These are phyloP conservation scores for Ophiognomonia clavigignenti-juglandacearum DNA, from an alignment of 2,329 filamentous ascomycete genomes.

Conservation along the genomic window DNA sequence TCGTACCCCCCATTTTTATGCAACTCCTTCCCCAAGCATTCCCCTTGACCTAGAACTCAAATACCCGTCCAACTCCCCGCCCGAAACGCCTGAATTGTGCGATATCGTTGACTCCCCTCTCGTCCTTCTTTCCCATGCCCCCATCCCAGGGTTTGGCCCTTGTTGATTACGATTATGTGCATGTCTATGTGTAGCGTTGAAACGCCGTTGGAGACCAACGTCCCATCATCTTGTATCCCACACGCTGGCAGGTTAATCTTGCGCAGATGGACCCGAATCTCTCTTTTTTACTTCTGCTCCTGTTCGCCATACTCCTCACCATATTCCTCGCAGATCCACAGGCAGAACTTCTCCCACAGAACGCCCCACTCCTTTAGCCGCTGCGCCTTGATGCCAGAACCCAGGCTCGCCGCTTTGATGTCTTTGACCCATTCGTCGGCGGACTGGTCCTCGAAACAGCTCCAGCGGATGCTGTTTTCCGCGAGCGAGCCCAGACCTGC, in stretches of 20 bases:
- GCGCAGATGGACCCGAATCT: neutral
- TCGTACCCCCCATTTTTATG: too few relatives aligned
- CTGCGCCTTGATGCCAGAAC: constrained; percentile 64
- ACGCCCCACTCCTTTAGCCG: constrained; percentile 72
- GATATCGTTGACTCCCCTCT: too few relatives aligned
- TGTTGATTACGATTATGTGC: too few relatives aligned
- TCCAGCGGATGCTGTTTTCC: constrained; percentile 90
- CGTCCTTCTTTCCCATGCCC: too few relatives aligned
- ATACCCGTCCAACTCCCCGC: too few relatives aligned
- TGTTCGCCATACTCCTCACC: constrained; percentile 53
- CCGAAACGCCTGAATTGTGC: too few relatives aligned
- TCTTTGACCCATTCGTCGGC: constrained; percentile 66
- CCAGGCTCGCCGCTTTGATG: constrained; percentile 69
- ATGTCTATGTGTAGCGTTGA: too few relatives aligned
- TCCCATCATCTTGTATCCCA: too few relatives aligned
- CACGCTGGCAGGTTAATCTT: neutral
- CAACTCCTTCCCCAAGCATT: too few relatives aligned
- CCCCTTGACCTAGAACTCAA: too few relatives aligned
- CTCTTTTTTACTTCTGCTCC: constrained; percentile 17
- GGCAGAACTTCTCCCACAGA: constrained; percentile 85
- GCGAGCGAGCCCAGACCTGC: constrained; percentile 81
- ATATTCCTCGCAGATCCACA: constrained; percentile 82
- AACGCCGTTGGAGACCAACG: neutral
- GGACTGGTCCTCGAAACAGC: constrained; percentile 77
- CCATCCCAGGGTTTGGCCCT: too few relatives aligned